Base-by-base conservation (phyloP, 2,329 filamentous ascomycete genomes). In the Waltergamsia citrina region DNA sequence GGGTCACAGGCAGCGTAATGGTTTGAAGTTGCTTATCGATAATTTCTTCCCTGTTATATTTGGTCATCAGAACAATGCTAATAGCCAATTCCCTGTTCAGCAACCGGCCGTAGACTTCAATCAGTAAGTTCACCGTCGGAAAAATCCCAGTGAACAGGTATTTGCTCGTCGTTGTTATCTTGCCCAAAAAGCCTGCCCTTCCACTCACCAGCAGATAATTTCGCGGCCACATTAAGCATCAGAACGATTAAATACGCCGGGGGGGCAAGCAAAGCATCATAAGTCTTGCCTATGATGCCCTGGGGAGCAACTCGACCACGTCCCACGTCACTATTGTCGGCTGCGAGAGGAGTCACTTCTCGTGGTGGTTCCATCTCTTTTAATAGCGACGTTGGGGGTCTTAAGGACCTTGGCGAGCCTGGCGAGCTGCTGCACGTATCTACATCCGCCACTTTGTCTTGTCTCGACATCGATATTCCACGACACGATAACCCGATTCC, bases 181-280 rank as follows among this genome's bases (percentile, higher is more conserved):
- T 30, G 21, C 11, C 29, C 29, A 30, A 19, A 30, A 5, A 20
- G 16, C 7, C 11, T 30, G 16, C 73, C 81, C 48, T 72, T 62
- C 78, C 71, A 77, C 58, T 74, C 67, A 14, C 72, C 74, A 20
- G 67, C 66, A 2, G 78, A 71, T 41, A 94, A 85, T 41, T 74
- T 78, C 0, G 83, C 79, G 1, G 87, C 85, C 37, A 94, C 85
- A 36, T 78, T 77, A 5, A 94, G 69, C 68, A 94, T 87, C 26
- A 94, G 64, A 18, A 75, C 68, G 23, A 94, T 72, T 3, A 94
- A 69, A 46, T 88, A 77, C 12, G 80, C 74, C 0, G 88, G 86
- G n/a, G 86, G 86, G 1, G 83, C 78, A 11, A 94, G 62, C 4
- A 94, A 69, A 20, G 92, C 69, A 33, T 84, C 78, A 41, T 74